Evolutionary conservation across 139 green algal genomes (phyloP).

Genomic region (Tetradesmus obliquus): DNA sequence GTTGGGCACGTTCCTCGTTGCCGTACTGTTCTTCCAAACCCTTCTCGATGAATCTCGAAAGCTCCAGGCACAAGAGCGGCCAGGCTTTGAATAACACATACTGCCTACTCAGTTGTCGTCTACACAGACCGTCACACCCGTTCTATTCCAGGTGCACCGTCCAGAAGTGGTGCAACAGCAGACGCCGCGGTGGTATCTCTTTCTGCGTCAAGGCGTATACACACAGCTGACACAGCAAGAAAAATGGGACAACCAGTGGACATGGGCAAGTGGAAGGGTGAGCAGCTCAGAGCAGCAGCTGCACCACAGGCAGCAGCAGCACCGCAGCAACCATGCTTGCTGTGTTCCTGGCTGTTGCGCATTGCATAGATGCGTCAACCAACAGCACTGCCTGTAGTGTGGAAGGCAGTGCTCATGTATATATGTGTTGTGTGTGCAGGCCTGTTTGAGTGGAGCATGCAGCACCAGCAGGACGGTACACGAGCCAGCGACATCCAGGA

Average conservation of each 20-base stretch:
- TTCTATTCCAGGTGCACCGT: neutral
- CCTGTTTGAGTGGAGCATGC: slow-evolving; percentile 90
- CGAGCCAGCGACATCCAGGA: slow-evolving; percentile 20
- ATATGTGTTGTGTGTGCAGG: slow-evolving; percentile 55
- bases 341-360: too few species aligned
- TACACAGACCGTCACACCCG: too few species aligned
- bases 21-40: neutral
- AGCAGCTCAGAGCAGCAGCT: neutral
- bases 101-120: too few species aligned
- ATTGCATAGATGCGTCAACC: neutral
- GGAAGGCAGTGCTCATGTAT: neutral
- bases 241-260: neutral
- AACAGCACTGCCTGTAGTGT: neutral
- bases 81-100: neutral
- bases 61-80: neutral
- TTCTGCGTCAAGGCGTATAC: too few species aligned
- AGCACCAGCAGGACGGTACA: slow-evolving; percentile 65
- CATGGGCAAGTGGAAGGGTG: slow-evolving; percentile 47
- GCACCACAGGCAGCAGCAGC: slow-evolving; percentile 31
- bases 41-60: neutral
- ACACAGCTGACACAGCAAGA: neutral
- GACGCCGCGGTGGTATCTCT: neutral
- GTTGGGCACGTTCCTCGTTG: neutral
- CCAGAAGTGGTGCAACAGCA: neutral
- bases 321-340: neutral